Evolutionary conservation across 202 grass and related monocot species (phyloP), one percentile per base, ranked within the genome.

Genomic region (Brachypodium distachyon): DNA sequence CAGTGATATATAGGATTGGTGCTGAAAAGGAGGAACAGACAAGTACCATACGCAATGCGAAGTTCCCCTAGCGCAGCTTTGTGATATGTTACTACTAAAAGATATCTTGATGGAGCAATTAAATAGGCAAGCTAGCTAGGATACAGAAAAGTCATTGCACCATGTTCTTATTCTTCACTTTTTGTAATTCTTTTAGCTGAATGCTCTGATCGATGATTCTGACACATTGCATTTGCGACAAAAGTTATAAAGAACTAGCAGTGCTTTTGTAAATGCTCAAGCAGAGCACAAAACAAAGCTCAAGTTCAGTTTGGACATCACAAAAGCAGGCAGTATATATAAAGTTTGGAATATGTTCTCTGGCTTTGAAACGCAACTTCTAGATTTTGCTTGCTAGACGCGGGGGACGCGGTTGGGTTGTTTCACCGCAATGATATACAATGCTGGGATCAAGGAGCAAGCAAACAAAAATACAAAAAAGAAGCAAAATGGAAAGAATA

Each of bases 341-440:
- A 66, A 88, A 81, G 77, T 26, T 72, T 89, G 40, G 82, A 89
- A 89, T 81, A 66, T 81, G 67, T 85, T 84, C 82, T 85, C 40
- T 67, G 44, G 26, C 75, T 81, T 72, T 43, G 70, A 71, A 39
- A 81, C 42, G 7, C 9, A 76, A 77, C 56, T 58, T 81, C 70
- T 66, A 82, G 77, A 71, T 81, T 56, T 81, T 19, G n/a, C 12
- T 26, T 53, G 34, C 48, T 50, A 72, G 64, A 69, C 72, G 56
- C 72, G 72, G 60, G 22, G 7, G 39, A 81, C 76, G 54, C 81
- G 81, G 86, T 11, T 70, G 63, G 53, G 31, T 54, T 13, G 55
- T 71, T 84, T 80, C 76, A 70, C 23, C 3, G 22, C 70, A 80
- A 76, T 32, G 53, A 38, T 80, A 76, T 75, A 74, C 61, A 75